phyloP scores from a whole-genome alignment of 805 yeast genomes.

The Wickerhamiella nectarea region DNA sequence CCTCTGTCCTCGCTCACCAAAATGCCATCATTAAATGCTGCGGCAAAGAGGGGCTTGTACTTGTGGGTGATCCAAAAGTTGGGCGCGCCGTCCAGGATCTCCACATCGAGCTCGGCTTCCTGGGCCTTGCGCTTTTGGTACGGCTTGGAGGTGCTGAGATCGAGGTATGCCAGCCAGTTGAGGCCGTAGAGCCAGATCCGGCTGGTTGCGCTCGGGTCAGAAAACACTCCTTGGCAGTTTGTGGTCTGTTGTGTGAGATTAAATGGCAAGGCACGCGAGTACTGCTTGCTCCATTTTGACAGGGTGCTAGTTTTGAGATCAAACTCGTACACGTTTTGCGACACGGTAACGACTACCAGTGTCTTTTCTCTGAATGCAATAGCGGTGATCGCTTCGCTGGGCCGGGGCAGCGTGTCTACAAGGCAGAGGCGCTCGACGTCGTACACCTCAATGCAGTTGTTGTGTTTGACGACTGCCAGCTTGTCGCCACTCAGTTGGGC shows the following conservation, averaged over 20 bases:
- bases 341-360: slow-evolving; percentile 54
- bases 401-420: slow-evolving; percentile 37
- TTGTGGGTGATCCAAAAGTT: slow-evolving; percentile 60
- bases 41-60: slow-evolving; percentile 59
- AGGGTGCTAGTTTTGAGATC: slow-evolving; percentile 27
- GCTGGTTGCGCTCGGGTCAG: slow-evolving; percentile 29
- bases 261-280: slow-evolving; percentile 61
- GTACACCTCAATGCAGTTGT: slow-evolving; percentile 49
- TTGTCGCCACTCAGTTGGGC: slow-evolving; percentile 35
- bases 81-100: slow-evolving; percentile 15
- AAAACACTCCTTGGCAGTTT: slow-evolving; percentile 60
- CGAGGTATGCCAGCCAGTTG: slow-evolving; percentile 66
- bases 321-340: slow-evolving; percentile 64
- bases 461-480: slow-evolving; percentile 46
- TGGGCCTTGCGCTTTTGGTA: slow-evolving; percentile 29
- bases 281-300: slow-evolving; percentile 69
- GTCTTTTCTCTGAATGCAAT: slow-evolving; percentile 43
- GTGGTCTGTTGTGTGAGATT: slow-evolving; percentile 45
- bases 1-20: slow-evolving; percentile 44
- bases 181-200: slow-evolving; percentile 81
- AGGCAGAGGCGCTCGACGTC: slow-evolving; percentile 23
- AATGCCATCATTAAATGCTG: slow-evolving; percentile 38
- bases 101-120: slow-evolving; percentile 9
- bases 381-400: slow-evolving; percentile 48
- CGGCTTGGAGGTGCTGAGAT: slow-evolving; percentile 46